These are phyloP conservation scores for Lipomyces orientalis DNA, from an alignment of 805 yeast genomes.

Conservation along the genomic window DNA sequence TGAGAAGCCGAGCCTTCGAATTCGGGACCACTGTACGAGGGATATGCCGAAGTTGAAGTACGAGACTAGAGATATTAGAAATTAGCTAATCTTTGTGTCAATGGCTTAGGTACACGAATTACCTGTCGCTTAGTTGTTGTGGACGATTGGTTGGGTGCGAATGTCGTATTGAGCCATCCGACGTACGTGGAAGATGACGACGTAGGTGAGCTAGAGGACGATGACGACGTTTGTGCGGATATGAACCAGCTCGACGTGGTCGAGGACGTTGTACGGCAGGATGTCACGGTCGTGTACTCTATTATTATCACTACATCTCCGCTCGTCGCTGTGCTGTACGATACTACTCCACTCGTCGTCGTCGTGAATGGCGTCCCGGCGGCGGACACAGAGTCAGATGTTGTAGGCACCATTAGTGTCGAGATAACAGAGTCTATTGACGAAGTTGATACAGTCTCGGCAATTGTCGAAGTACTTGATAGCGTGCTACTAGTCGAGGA, in stretches of 20 bases:
- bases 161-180: background rate
- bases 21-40: background rate
- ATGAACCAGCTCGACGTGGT: too few relatives aligned
- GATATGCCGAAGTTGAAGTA: background rate
- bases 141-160: background rate
- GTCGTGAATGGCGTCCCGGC: background rate
- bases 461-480: conserved; percentile 2
- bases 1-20: background rate
- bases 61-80: background rate
- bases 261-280: background rate
- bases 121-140: background rate
- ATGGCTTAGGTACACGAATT: background rate
- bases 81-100: background rate
- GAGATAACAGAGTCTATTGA: background rate
- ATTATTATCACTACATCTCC: background rate
- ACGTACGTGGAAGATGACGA: background rate
- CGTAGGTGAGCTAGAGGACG: background rate
- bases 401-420: background rate
- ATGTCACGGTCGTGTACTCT: background rate
- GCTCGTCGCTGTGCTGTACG: background rate
- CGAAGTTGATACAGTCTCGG: background rate
- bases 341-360: background rate
- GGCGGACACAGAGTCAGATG: too few relatives aligned
- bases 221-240: background rate
- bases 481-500: background rate